Evolutionary conservation across 306 rosid genomes (phyloP), one percentile per base, ranked within the genome.

Genomic region (Corylus heterophylla): DNA sequence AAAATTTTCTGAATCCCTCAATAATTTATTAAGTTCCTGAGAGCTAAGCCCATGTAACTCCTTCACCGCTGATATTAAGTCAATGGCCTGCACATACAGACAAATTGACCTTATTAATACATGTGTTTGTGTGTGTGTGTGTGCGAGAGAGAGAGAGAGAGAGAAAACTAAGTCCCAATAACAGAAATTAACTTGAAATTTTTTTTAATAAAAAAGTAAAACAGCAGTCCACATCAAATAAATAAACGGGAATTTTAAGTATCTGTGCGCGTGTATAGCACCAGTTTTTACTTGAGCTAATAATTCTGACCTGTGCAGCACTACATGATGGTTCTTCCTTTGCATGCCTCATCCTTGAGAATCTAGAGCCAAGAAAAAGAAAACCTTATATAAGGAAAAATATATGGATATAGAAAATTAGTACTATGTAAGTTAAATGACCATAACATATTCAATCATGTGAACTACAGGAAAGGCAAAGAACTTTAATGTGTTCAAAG

Each of bases 1-100:
- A 74, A 86, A 91, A 85, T 85, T 90, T 48, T 91, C 97, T n/a
- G 95, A 86, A 74, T 92, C 92, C 85, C 79, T 94, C 86, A 91
- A 82, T 70, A 94, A 81, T 82, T 82, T 92, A 78, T 77, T 85
- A 63, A 94, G 89, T 35, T 92, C 97, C 79, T 81, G 86, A 80
- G 88, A 87, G 62, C 86, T 85, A 61, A 91, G 75, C 82, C 87
- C 89, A 35, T 92, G 92, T 68, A 94, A 86, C 76, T 89, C 93
- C 86, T 87, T 89, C 74, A 94, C 97, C 7, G 92, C 86, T 11
- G 87, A 84, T 69, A 76, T 83, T 80, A 94, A 45, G 83, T 82
- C 90, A 84, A 87, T 74, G 54, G 73, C 93, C 98, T 94, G 95
- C 82, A 83, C 77, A 69, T 62, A 73, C 63, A 84, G 79, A 82